Percentiles rank a stretch among this genome's conserved stretches.
These are phyloP conservation scores for Crassisporium funariophilum DNA, from an alignment of 768 basidiomycete genomes.

Conservation along the genomic window DNA sequence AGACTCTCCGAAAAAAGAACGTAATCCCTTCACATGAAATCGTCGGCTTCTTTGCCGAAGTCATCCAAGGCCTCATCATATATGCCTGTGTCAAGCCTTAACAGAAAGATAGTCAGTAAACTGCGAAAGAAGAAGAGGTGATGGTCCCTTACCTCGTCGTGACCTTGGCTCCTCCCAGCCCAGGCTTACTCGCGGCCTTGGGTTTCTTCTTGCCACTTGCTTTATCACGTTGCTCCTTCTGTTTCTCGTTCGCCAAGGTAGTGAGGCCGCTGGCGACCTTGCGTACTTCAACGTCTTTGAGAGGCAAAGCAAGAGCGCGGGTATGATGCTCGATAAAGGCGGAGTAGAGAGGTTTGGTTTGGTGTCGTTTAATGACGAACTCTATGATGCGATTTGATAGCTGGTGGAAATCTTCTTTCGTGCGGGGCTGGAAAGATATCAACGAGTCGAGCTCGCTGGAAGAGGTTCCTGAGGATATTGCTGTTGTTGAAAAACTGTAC, in stretches of 20 bases:
- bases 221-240: slow-evolving; percentile 86
- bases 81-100: slow-evolving; percentile 72
- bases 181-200: slow-evolving; percentile 71
- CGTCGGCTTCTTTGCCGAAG: slow-evolving; percentile 70
- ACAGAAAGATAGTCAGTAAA: slow-evolving; percentile 15
- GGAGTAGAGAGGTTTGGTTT: slow-evolving; percentile 80
- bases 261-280: slow-evolving; percentile 86
- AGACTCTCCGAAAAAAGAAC: not conserved
- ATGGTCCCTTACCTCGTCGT: slow-evolving; percentile 53
- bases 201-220: slow-evolving; percentile 89
- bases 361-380: slow-evolving; percentile 74
- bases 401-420: slow-evolving; percentile 83
- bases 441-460: slow-evolving; percentile 69
- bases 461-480: slow-evolving; percentile 60
- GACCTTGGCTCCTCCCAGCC: slow-evolving; percentile 70
- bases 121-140: not conserved
- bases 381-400: slow-evolving; percentile 78
- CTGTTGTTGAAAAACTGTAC: no score
- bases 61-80: slow-evolving; percentile 95
- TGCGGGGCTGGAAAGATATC: slow-evolving; percentile 78
- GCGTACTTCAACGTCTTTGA: slow-evolving; percentile 90
- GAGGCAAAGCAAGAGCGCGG: slow-evolving; percentile 69
- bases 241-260: slow-evolving; percentile 92
- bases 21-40: slow-evolving; percentile 78
- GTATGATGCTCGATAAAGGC: slow-evolving; percentile 84